Evolutionary conservation across 768 basidiomycete species (phyloP), one percentile per base, ranked within the genome.

Genomic region (Xerocomus brunneocitrinus): DNA sequence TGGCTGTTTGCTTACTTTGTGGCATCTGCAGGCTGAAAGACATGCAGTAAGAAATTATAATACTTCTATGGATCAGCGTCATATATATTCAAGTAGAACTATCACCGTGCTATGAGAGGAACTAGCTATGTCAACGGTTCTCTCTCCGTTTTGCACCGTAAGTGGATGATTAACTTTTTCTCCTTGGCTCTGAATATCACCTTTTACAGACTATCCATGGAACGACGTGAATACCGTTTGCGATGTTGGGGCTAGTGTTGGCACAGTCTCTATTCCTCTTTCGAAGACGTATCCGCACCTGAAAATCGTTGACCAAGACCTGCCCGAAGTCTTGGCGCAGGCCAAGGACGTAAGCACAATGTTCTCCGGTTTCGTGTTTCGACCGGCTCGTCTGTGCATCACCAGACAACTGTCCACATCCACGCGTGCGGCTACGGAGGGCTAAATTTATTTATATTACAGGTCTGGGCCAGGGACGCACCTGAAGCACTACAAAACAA

Each of bases 171-270:
- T 16, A 9, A 9, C 12, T 2, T 10, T 32, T 32, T 46, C 2
- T 0, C 45, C 13, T 6, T 9, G 14, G 24, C 0, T 14, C 4
- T n/a, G 25, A 30, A 47, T 8, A 12, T 8, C 12, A n/a, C 42
- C n/a, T 27, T 55, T 36, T 22, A 24, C 19, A 69, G 62, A 67
- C 43, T 58, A 61, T 56, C 59, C 64, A 32, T 58, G 71, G 70
- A 36, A 58, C 52, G 58, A 55, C 48, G 52, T 61, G 31, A 52
- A 58, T 27, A 61, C 62, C 12, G 53, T 72, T 27, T 63, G 65
- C 7, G 69, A 70, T 46, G 54, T 70, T 16, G 69, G 68, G 2
- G 62, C 68, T 9, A 64, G 69, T n/a, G 35, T 64, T 8, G 69
- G 69, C 5, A 59, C 61, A 1, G 50, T 71, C 19, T 68, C 70